Conservation (phyloP, 1,139 yeast genomes). For the Nakaseomyces delphensis region DNA sequence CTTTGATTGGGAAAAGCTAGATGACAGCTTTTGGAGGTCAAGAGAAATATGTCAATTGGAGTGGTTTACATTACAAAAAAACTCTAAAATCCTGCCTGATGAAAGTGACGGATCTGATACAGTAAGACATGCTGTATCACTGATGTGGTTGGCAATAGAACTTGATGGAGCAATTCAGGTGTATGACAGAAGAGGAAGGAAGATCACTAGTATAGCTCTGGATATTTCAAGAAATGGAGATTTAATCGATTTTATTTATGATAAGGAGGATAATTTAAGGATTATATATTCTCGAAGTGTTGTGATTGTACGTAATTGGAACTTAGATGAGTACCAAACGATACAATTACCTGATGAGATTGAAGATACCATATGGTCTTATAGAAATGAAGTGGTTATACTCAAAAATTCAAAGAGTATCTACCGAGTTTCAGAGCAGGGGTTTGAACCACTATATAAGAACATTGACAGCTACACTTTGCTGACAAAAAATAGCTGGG, state of each 20-base stretch:
- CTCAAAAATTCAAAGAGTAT: constrained; percentile 21
- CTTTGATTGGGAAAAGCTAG: constrained; percentile 54
- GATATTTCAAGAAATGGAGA: constrained; percentile 38
- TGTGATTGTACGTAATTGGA: constrained; percentile 36
- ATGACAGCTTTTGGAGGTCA: constrained; percentile 51
- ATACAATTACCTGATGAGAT: constrained; percentile 44
- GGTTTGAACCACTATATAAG: constrained; percentile 12
- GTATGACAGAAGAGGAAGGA: constrained; percentile 20
- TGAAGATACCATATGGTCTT: constrained; percentile 27
- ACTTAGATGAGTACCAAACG: constrained; percentile 62
- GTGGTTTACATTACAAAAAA: constrained; percentile 10
- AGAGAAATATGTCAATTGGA: constrained; percentile 25
- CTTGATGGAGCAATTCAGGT: constrained; percentile 16
- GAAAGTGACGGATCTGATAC: constrained; percentile 4
- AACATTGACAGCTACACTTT: constrained; percentile 21
- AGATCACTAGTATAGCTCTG: constrained; percentile 11
- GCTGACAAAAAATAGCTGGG: constrained; percentile 29
- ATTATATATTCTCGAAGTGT: constrained; percentile 51
- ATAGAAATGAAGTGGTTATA: constrained; percentile 17
- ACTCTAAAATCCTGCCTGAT: background rate
- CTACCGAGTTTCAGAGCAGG: constrained; percentile 11
- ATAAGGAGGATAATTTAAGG: constrained; percentile 47
- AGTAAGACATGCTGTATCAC: constrained; percentile 16
- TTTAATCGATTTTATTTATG: constrained; percentile 51
- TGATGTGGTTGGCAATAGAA: constrained; percentile 19